A percentile compares a stretch with the other conserved stretches of the same genome.
Conservation (phyloP, 257 asterid species). For the Plantago elongata region DNA sequence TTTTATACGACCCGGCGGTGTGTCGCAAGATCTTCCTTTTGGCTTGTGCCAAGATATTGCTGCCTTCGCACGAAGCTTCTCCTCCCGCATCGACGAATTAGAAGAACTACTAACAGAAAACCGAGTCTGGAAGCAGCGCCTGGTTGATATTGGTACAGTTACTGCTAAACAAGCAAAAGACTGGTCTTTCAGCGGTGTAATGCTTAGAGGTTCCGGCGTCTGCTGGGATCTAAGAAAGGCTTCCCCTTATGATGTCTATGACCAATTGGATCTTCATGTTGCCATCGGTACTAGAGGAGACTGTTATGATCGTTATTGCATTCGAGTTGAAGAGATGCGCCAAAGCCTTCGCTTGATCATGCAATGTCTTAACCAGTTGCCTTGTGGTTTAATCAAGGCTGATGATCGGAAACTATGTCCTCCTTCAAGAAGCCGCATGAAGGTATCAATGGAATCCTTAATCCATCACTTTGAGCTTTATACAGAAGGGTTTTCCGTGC, state of each 20-base stretch:
- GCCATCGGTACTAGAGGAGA: not conserved
- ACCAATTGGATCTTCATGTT: not conserved
- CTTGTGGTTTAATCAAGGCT: too few relatives aligned
- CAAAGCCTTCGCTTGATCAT: too few relatives aligned
- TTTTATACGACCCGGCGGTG: too few relatives aligned
- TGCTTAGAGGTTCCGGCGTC: not conserved
- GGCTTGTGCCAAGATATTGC: too few relatives aligned
- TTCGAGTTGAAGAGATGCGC: too few relatives aligned
- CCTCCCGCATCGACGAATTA: not conserved
- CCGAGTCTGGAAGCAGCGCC: not conserved
- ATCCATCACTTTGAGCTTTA: conserved; percentile 17
- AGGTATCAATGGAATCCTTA: not conserved
- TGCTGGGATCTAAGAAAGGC: not conserved
- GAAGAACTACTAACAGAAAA: not conserved
- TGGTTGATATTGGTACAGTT: not conserved
- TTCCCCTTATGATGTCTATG: not conserved
- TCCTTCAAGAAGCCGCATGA: too few relatives aligned
- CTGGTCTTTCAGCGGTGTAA: too few relatives aligned
- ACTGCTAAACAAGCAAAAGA: not conserved
- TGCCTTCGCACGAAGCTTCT: too few relatives aligned
- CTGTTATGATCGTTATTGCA: too few relatives aligned
- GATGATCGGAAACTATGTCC: too few relatives aligned
- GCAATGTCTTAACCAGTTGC: too few relatives aligned
- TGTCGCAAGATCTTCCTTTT: too few relatives aligned
- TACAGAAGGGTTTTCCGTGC: conserved; percentile 14